Evolutionary conservation across 352 stramenopile genomes (phyloP).

Genomic region (Phytopythium oedochilum): DNA sequence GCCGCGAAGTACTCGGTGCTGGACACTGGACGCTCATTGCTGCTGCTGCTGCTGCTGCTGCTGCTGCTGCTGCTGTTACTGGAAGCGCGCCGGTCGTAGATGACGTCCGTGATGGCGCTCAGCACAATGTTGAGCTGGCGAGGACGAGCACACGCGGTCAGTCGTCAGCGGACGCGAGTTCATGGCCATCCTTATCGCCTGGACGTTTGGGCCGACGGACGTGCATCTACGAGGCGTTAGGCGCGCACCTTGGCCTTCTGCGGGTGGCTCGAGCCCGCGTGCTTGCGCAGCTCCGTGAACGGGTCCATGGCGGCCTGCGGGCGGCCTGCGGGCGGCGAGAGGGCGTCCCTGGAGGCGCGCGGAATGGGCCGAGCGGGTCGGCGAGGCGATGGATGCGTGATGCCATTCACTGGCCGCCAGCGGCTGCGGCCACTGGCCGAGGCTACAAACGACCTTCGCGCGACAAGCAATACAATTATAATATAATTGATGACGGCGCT

Average conservation of each 20-base stretch:
- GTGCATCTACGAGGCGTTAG: too few species aligned
- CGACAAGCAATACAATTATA: slow-evolving; percentile 5
- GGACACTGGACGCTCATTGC: slow-evolving; percentile 33
- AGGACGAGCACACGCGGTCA: too few species aligned
- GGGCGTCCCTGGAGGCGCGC: background rate
- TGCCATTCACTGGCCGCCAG: background rate
- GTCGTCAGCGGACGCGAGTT: too few species aligned
- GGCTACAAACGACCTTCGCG: slow-evolving; percentile 36
- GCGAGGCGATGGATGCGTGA: background rate
- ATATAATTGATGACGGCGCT: background rate
- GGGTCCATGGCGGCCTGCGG: slow-evolving; percentile 41
- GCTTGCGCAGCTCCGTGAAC: slow-evolving; percentile 77
- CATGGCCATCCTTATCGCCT: too few species aligned
- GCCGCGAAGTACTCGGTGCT: slow-evolving; percentile 85
- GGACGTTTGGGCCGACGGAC: too few species aligned
- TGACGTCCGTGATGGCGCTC: slow-evolving; percentile 77
- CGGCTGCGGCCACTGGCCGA: slow-evolving; percentile 24
- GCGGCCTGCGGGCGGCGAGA: background rate
- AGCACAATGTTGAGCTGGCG: slow-evolving; percentile 77
- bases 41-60: background rate
- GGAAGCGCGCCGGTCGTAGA: slow-evolving; percentile 58
- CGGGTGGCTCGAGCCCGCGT: slow-evolving; percentile 68
- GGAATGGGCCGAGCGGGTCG: background rate
- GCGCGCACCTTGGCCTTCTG: slow-evolving; percentile 59
- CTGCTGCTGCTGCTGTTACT: background rate